A percentile compares a stretch with the other conserved stretches of the same genome.
Conservation (phyloP, 208 protist species). For the Crithidia sp. region DNA sequence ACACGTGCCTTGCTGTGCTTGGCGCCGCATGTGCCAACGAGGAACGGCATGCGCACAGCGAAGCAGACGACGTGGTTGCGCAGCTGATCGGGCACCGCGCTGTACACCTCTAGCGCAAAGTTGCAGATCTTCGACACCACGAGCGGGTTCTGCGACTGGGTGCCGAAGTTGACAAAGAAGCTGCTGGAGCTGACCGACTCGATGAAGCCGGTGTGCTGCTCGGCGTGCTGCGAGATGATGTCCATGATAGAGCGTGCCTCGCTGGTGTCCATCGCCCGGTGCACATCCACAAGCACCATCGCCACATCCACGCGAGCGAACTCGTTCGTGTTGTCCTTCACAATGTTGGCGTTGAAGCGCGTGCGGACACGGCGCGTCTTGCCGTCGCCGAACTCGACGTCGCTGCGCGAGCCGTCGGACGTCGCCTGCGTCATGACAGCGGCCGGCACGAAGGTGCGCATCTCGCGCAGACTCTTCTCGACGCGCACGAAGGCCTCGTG, state of each 20-base stretch:
- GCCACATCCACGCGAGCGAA: constrained; percentile 54
- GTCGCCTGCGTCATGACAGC: constrained; percentile 46
- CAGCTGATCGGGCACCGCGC: constrained; percentile 32
- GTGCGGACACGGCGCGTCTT: constrained; percentile 39
- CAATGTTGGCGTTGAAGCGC: constrained; percentile 69
- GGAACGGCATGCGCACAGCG: constrained; percentile 64
- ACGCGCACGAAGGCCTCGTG: constrained; percentile 48
- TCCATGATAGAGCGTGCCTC: constrained; percentile 36
- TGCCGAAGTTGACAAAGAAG: constrained; percentile 70
- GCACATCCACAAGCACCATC: constrained; percentile 64
- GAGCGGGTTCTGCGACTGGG: constrained; percentile 61
- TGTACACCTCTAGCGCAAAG: constrained; percentile 64
- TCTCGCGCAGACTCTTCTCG: constrained; percentile 49
- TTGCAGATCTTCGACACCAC: constrained; percentile 61
- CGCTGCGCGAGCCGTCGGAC: constrained; percentile 25
- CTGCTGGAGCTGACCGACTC: constrained; percentile 58
- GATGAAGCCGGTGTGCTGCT: constrained; percentile 55
- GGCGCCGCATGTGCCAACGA: constrained; percentile 70
- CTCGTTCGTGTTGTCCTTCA: constrained; percentile 67
- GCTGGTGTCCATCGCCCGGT: constrained; percentile 30
- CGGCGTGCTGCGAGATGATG: constrained; percentile 46
- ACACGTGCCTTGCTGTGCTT: constrained; percentile 46
- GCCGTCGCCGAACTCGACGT: constrained; percentile 20
- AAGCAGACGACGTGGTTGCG: constrained; percentile 57
- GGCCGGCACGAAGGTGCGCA: constrained; percentile 54